phyloP scores from a whole-genome alignment of 1,284 basidiomycete species.

The Cutaneotrichosporon sp. region DNA sequence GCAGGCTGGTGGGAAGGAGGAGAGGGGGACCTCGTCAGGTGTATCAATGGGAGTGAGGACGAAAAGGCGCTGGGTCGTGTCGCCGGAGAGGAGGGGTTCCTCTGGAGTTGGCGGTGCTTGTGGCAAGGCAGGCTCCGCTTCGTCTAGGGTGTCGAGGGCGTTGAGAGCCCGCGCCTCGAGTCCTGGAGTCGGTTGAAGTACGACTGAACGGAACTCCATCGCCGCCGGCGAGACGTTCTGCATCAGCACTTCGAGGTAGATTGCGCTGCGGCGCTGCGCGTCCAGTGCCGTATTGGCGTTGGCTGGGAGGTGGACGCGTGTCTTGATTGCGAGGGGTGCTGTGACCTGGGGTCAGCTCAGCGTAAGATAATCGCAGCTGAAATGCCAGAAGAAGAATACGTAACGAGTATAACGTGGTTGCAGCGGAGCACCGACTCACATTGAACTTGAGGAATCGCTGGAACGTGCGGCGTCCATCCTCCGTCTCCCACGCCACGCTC shows the following conservation, averaged over 20 bases:
- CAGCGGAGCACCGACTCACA: constrained; percentile 56
- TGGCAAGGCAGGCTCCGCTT: background rate
- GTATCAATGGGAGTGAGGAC: constrained; percentile 70
- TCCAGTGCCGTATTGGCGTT: constrained; percentile 69
- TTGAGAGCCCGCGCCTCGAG: constrained; percentile 58
- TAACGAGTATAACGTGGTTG: background rate
- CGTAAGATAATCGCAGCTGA: background rate
- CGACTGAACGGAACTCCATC: constrained; percentile 72
- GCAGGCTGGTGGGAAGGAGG: constrained; percentile 59
- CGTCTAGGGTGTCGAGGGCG: constrained; percentile 26
- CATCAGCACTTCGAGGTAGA: constrained; percentile 82
- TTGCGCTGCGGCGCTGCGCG: constrained; percentile 65
- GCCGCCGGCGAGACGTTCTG: constrained; percentile 76
- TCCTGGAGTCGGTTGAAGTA: constrained; percentile 68
- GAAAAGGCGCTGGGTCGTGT: constrained; percentile 79
- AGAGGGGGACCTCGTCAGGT: constrained; percentile 62
- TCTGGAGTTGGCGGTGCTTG: background rate
- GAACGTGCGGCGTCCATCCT: constrained; percentile 70
- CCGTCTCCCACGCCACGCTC: constrained; percentile 51
- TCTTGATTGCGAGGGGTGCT: constrained; percentile 84
- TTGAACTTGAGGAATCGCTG: constrained; percentile 86
- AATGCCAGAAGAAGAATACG: background rate
- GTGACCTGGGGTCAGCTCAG: constrained; percentile 61
- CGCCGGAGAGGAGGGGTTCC: constrained; percentile 70
- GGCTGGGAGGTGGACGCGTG: constrained; percentile 73